Conservation (phyloP, 208 protist genomes). For the Wallacemonas rigidus region DNA sequence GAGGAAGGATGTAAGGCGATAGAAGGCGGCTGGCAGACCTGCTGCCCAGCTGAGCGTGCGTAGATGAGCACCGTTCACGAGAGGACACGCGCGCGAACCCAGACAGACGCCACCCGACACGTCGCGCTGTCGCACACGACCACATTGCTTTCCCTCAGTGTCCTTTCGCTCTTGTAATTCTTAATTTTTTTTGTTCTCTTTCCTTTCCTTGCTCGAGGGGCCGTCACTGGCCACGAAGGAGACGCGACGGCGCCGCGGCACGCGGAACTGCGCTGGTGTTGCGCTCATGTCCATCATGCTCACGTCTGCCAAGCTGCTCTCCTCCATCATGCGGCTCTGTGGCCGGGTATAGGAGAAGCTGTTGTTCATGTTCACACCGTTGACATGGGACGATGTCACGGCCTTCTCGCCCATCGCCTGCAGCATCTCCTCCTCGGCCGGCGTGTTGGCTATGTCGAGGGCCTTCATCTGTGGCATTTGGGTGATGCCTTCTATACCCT, state of each 20-base stretch:
- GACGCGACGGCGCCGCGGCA: conserved; percentile 46
- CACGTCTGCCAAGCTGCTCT: conserved; percentile 27
- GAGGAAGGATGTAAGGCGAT: not conserved
- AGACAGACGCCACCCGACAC: too few relatives aligned
- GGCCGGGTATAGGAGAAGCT: conserved; percentile 7
- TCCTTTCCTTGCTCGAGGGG: not conserved
- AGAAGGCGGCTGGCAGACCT: too few relatives aligned
- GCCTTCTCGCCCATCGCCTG: conserved; percentile 18
- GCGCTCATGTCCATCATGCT: conserved; percentile 39
- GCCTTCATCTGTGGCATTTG: conserved; percentile 40
- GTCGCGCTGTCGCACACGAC: too few relatives aligned
- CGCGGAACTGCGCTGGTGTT: conserved; percentile 39
- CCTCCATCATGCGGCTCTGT: conserved; percentile 12
- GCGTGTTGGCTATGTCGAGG: conserved; percentile 46
- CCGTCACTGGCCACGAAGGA: conserved; percentile 34
- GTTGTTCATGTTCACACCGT: conserved; percentile 13
- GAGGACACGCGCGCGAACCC: too few relatives aligned
- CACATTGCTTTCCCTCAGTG: not conserved
- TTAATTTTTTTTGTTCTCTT: not conserved
- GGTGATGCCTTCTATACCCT: conserved; percentile 34
- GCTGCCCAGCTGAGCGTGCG: too few relatives aligned
- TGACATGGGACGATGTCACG: conserved; percentile 14
- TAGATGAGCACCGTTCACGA: too few relatives aligned
- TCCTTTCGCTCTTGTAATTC: not conserved
- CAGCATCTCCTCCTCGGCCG: conserved; percentile 37